Base-by-base conservation (phyloP, 176 grass and related monocot genomes). In the Guadua angustifolia region DNA sequence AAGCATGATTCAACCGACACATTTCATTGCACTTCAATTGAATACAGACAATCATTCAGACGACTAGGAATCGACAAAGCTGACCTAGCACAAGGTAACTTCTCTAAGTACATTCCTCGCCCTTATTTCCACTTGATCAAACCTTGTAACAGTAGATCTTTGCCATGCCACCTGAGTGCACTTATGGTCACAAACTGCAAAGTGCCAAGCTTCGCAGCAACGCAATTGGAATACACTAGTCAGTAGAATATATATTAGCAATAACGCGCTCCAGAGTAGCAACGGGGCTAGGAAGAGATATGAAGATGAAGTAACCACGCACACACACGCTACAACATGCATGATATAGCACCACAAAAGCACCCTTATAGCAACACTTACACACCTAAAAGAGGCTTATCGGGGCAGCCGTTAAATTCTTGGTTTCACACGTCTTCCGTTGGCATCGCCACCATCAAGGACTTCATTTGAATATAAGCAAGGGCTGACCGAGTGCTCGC, bases 361-460 rank as follows among this genome's bases (percentile, higher is more conserved):
- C 74, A 66, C 72, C 69, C 14, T 75, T 75, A 85, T 72, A 79
- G 62, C 49, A 67, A 73, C 73, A 84, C 87, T 94, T 94, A 3
- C 88, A 92, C 92, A 92, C 47, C 4, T 39, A 67, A 89, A 38
- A 18, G 47, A 69, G 40, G 55, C 58, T 83, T 46, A 69, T 70
- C 51, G 52, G 26, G 43, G 44, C 25, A 69, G 58, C 69, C 18
- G n/a, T 78, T 89, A 92, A 51, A 99, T 92, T 80, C 97, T 87
- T 52, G 86, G 91, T 46, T 96, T 99, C 25, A 99, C 97, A 1
- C 97, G 93, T 89, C 97, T 94, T 78, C 97, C 97, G 79, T 94
- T 92, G 66, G 74, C 91, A 88, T 94, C 97, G 1, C 91, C 88
- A 14, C 97, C 97, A 71, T 99, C 97, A 67, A 99, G 97, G 29